Evolutionary conservation across 139 green algal genomes (phyloP).

Genomic region (Tetraselmis chui): DNA sequence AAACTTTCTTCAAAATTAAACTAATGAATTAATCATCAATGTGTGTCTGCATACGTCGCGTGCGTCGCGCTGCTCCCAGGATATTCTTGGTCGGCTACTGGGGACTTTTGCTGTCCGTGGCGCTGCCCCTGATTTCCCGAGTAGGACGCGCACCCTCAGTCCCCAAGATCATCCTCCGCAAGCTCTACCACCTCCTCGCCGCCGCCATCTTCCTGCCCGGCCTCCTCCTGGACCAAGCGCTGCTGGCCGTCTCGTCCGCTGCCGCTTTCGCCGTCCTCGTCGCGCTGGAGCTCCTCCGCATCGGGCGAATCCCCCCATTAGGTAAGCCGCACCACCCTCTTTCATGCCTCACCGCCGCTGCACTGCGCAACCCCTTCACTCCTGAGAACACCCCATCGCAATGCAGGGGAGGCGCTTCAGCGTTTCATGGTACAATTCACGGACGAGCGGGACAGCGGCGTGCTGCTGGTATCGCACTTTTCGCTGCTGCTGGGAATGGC

Average conservation of each 20-base stretch:
- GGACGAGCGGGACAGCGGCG: neutral
- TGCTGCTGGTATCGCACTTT: neutral
- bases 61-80: too few species aligned
- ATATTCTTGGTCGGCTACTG: neutral
- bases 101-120: neutral
- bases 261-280: neutral
- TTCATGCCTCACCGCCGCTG: too few species aligned
- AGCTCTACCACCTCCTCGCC: neutral
- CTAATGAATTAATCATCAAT: too few species aligned
- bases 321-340: too few species aligned
- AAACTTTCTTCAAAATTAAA: too few species aligned
- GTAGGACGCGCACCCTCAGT: neutral
- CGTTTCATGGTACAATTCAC: neutral
- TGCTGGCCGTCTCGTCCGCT: neutral
- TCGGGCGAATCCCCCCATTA: neutral
- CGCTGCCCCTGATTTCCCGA: neutral
- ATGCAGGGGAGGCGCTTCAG: neutral
- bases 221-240: neutral
- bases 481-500: neutral
- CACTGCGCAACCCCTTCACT: too few species aligned
- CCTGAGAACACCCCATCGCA: too few species aligned
- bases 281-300: neutral
- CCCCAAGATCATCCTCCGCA: neutral
- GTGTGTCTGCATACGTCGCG: too few species aligned
- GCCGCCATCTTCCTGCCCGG: neutral